phyloP scores from a whole-genome alignment of 202 grass and related monocot species.

The Panicum hallii region DNA sequence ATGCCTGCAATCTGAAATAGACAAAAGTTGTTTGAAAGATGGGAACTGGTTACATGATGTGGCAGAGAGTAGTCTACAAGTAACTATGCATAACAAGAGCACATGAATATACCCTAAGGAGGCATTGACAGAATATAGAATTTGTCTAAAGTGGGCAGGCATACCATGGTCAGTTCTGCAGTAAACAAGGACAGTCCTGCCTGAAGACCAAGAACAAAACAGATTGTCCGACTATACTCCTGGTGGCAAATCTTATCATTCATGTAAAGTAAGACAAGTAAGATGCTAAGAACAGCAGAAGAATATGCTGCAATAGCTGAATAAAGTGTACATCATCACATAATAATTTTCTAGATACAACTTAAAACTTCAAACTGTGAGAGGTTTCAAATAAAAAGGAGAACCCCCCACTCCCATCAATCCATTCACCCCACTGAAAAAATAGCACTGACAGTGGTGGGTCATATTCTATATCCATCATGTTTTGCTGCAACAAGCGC shows the following conservation, averaged over 20 bases:
- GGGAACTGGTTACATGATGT: neutral
- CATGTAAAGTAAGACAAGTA: slow-evolving; percentile 31
- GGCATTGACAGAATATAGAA: neutral
- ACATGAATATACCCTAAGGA: neutral
- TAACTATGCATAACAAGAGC: neutral
- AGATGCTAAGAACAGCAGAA: slow-evolving; percentile 3
- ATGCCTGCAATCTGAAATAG: slow-evolving; percentile 67
- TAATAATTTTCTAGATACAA: neutral
- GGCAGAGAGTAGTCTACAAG: neutral
- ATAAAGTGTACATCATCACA: neutral
- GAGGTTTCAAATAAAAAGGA: neutral
- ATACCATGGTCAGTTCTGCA: slow-evolving; percentile 78
- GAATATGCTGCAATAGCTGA: slow-evolving; percentile 12
- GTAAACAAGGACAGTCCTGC: slow-evolving; percentile 68
- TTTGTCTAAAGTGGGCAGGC: neutral
- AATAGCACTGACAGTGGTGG: neutral
- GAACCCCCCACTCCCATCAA: neutral
- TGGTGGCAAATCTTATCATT: slow-evolving; percentile 55
- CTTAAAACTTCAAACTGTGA: neutral
- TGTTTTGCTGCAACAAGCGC: neutral
- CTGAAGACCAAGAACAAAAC: slow-evolving; percentile 69
- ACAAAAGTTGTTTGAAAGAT: slow-evolving; percentile 21
- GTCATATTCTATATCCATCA: neutral
- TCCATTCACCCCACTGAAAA: neutral
- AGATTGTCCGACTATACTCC: slow-evolving; percentile 70